Base-by-base conservation (phyloP, 1,284 basidiomycete genomes). In the Naganishia liquefaciens region DNA sequence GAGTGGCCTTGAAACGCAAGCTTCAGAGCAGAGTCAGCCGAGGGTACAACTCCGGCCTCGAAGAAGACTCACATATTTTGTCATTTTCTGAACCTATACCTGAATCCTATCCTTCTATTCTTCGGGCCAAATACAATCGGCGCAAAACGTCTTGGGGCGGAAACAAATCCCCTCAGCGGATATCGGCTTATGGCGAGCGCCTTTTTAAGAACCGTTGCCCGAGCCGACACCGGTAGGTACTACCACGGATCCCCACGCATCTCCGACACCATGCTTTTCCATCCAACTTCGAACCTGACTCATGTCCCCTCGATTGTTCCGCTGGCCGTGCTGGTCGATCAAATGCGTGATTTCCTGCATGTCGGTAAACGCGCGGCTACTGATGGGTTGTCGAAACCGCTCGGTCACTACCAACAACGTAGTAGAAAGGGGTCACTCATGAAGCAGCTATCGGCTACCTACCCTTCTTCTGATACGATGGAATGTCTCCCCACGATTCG, bases 281-380 rank as follows among this genome's bases (percentile, higher is more conserved):
- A 81, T 75, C 63, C 75, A 75, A n/a, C 70, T 69, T 52, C 73
- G 73, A 17, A 81, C 80, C 60, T 80, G 75, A 7, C 74, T 70
- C 80, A 81, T 81, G 61, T 81, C 80, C 10, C 76, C 77, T n/a
- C 80, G 67, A 67, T 81, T 78, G 39, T 74, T 75, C 43, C 76
- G 75, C 23, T 74, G 72, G 0, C 80, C 80, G 50, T 76, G 73
- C 27, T 76, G 73, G 0, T 74, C 62, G 54, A 81, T 76, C 21
- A 74, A 68, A 47, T 74, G 52, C 0, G 80, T 81, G 53, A 81
- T 80, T 44, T 81, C 80, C 25, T 64, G 68, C 78, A 81, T 80
- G 2, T 57, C 40, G 7, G 57, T 60, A 65, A 81, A 80, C n/a
- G 72, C 71, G 15, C 79, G 74, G 2, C 64, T 62, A 15, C 68